Conservation (phyloP, 257 asterid genomes). For the Capsicum baccatum region DNA sequence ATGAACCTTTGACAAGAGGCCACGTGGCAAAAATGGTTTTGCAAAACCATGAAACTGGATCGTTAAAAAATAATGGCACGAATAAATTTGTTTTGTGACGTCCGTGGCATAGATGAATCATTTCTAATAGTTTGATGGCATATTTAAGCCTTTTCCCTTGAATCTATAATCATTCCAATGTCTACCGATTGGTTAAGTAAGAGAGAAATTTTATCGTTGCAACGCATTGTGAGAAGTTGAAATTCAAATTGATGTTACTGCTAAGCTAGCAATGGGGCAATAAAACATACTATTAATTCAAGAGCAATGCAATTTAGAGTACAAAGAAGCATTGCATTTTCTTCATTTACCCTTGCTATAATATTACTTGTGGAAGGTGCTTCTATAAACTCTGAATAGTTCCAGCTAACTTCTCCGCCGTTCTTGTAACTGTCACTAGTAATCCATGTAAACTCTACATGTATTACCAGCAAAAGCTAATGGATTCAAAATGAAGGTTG, state of each 20-base stretch:
- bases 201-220: background rate
- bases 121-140: too few species aligned
- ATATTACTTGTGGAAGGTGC: background rate
- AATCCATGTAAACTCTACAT: background rate
- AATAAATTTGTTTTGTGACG: too few species aligned
- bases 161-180: too few species aligned
- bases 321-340: background rate
- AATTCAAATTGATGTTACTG: background rate
- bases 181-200: too few species aligned
- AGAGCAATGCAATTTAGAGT: background rate
- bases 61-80: too few species aligned
- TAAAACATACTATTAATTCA: background rate
- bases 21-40: too few species aligned
- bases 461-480: conserved; percentile 58
- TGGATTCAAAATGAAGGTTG: conserved; percentile 48
- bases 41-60: too few species aligned
- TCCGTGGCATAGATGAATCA: too few species aligned
- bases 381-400: background rate
- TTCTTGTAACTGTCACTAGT: background rate
- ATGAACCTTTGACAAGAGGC: too few species aligned
- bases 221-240: background rate
- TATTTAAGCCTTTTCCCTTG: too few species aligned
- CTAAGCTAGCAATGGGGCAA: background rate
- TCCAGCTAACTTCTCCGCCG: background rate
- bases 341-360: too few species aligned